Base-by-base conservation (phyloP, 352 stramenopile species). In the Globisporangium polare region DNA sequence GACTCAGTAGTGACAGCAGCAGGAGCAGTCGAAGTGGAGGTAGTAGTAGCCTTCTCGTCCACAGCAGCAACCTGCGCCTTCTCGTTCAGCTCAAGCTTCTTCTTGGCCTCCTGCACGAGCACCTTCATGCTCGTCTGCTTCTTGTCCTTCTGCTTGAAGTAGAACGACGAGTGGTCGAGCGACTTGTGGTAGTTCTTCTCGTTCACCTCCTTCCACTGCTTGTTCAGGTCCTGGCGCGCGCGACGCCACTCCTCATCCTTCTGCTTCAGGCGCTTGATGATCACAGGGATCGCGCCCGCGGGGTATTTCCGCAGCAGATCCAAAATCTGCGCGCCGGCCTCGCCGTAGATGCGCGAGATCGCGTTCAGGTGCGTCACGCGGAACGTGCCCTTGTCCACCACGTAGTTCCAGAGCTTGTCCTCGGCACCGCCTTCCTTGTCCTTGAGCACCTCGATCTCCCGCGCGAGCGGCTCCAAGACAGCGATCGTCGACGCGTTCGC, bases 131-230 rank as follows among this genome's bases (percentile, higher is more conserved):
- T 97, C 35, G 94, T 98, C 18, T 94, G 88, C 66, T 98, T 97
- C 81, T 99, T 99, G 73, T 99, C 98, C 58, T 93, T 97, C 52
- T 98, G 94, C 71, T 98, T 97, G 77, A 99, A 99, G 71, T 99
- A 99, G 60, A 99, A 98, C 33, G 94, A 98, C 26, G 97, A 97
- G 73, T 99, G 97, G 72, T 99, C 98, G 20, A 99, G 80, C 49
- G 88, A 98, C 73, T 98, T 99, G 78, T 99, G 97, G 69, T 99
- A 99, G 66, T 99, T 99, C 59, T 95, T 89, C 67, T 99, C 95
- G 58, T 98, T 96, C 50, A 99, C 80, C 53, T 98, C 94, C 73
- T 98, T 98, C 97, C 97, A 99, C 61, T 94, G 87, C 58, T 96
- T 96, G 74, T 99, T 99, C 29, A 99, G 63, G 61, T 98, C 83